These are phyloP conservation scores for Grigorovia yakushimaensis DNA, from an alignment of 805 yeast species.

Conservation along the genomic window DNA sequence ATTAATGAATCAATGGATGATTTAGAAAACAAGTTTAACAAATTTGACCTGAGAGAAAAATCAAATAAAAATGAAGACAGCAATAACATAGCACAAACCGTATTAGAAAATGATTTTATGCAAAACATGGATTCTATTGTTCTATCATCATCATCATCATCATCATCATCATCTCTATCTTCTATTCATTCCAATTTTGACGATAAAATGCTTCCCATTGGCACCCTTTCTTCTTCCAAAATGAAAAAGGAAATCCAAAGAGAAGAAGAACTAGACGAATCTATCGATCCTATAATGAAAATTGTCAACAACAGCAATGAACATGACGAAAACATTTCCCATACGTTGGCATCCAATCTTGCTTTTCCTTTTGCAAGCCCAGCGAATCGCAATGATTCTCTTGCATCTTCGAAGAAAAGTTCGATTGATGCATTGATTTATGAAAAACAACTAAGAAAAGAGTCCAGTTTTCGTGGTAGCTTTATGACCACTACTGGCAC, in stretches of 20 bases:
- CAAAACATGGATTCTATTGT: not conserved
- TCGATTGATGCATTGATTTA: not conserved
- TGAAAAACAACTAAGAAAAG: not conserved
- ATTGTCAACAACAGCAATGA: not conserved
- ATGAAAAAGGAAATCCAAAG: slow-evolving; percentile 16
- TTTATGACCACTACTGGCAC: not conserved
- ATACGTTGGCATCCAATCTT: not conserved
- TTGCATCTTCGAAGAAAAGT: not conserved
- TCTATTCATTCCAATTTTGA: slow-evolving; percentile 23
- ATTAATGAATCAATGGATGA: not conserved
- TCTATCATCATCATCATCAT: not conserved
- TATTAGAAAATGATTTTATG: not conserved
- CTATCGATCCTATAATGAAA: slow-evolving; percentile 24
- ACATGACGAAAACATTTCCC: not conserved
- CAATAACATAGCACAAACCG: not conserved
- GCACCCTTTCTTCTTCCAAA: slow-evolving; percentile 20
- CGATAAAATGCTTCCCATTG: slow-evolving; percentile 19
- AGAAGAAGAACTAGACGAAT: slow-evolving; percentile 18
- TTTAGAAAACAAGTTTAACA: slow-evolving; percentile 1
- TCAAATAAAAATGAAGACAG: not conserved
- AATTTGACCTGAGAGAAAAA: not conserved
- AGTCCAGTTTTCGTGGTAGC: not conserved
- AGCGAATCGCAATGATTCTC: not conserved
- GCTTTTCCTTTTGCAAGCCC: not conserved
- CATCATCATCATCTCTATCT: not conserved